Conservation (phyloP, 164 flowering plant genomes). For the Kalanchoe fedtschenkoi region DNA sequence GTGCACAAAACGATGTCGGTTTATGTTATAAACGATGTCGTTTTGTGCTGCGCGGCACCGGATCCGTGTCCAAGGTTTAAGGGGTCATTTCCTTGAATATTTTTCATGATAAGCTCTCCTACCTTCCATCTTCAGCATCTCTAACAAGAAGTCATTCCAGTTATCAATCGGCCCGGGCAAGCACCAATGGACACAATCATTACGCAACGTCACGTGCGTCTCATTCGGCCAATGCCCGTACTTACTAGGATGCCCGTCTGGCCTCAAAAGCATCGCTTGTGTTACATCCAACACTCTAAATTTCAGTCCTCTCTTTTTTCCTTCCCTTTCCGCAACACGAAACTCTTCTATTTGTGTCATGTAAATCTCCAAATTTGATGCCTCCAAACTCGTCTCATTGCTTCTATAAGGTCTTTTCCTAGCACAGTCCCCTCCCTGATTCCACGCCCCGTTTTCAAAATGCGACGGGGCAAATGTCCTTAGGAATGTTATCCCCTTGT, state of each 20-base stretch:
- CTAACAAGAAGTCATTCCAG: slow-evolving; percentile 26
- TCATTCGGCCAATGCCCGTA: slow-evolving; percentile 19
- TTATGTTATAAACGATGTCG: no score
- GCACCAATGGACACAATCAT: slow-evolving; percentile 47
- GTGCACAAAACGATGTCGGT: no score
- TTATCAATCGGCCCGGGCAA: slow-evolving; percentile 36
- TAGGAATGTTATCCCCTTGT: slow-evolving; percentile 31
- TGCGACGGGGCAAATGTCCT: slow-evolving; percentile 60
- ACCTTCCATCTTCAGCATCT: slow-evolving; percentile 19
- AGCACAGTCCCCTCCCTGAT: slow-evolving; percentile 40
- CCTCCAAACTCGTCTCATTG: slow-evolving; percentile 29
- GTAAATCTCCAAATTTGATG: slow-evolving; percentile 26
- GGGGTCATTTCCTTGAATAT: background rate
- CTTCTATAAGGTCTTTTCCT: slow-evolving; percentile 32
- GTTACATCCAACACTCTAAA: slow-evolving; percentile 17
- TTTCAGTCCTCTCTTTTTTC: slow-evolving; percentile 8
- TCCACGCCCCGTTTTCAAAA: slow-evolving; percentile 51
- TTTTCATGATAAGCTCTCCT: background rate
- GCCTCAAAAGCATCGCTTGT: slow-evolving; percentile 16
- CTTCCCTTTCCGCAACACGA: slow-evolving; percentile 22
- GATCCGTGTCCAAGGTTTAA: no score
- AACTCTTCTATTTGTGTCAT: slow-evolving; percentile 42
- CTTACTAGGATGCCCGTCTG: slow-evolving; percentile 32
- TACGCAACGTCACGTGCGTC: slow-evolving; percentile 15
- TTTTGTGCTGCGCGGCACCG: no score